These are phyloP conservation scores for Globisporangium iwayamae DNA, from an alignment of 352 stramenopile species.

Conservation along the genomic window DNA sequence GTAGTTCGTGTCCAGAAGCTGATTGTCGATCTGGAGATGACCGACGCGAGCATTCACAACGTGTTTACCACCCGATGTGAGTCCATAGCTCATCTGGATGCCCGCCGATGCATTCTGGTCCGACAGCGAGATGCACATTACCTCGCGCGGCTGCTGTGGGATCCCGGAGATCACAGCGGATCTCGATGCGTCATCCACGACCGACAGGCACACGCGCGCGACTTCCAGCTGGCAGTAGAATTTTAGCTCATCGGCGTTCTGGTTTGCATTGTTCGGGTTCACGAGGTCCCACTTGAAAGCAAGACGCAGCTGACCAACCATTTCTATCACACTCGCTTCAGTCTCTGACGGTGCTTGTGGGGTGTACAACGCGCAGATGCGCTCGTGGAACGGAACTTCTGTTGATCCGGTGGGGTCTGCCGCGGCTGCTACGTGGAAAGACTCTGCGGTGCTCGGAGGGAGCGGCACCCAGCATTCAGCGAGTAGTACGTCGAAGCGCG, in stretches of 20 bases:
- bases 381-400: conserved; percentile 49
- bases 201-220: conserved; percentile 64
- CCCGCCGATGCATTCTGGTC: conserved; percentile 64
- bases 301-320: conserved; percentile 73
- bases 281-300: conserved; percentile 80
- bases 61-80: conserved; percentile 65
- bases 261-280: conserved; percentile 37
- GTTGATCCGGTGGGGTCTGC: conserved; percentile 23
- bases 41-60: conserved; percentile 74
- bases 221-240: conserved; percentile 77
- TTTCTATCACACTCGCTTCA: conserved; percentile 32
- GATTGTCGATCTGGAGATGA: conserved; percentile 85
- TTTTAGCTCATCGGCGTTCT: conserved; percentile 46
- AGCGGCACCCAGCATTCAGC: conserved; percentile 79
- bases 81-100: conserved; percentile 73
- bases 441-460: conserved; percentile 27
- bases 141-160: conserved; percentile 53
- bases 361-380: conserved; percentile 67
- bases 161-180: conserved; percentile 25
- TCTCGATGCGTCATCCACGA: conserved; percentile 58
- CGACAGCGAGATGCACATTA: conserved; percentile 71
- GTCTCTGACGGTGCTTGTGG: conserved; percentile 20
- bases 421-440: conserved; percentile 12
- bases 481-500: conserved; percentile 69
- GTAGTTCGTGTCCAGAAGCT: conserved; percentile 83